Conservation (phyloP, 495 filamentous ascomycete species). For the Cercophora sp. region DNA sequence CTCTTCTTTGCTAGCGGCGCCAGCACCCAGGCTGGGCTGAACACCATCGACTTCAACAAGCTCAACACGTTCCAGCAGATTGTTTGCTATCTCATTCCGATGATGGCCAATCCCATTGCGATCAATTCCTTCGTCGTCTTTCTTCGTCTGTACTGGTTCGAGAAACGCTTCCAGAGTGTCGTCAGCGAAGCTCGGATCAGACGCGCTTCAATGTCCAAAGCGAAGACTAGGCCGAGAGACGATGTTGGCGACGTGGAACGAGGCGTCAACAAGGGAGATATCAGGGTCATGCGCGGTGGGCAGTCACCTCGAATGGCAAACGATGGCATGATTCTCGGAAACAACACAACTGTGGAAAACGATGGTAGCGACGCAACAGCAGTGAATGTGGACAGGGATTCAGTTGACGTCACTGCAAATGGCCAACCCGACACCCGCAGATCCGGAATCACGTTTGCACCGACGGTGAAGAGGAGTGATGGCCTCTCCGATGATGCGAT, state of each 20-base stretch:
- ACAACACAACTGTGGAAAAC: constrained; percentile 5
- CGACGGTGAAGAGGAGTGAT: constrained; percentile 52
- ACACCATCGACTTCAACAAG: constrained; percentile 45
- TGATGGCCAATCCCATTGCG: constrained; percentile 83
- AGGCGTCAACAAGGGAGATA: constrained; percentile 68
- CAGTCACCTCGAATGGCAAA: constrained; percentile 41
- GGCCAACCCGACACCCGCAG: constrained; percentile 21
- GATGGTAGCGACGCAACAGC: constrained; percentile 4
- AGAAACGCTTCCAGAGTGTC: constrained; percentile 74
- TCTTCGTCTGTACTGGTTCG: constrained; percentile 93
- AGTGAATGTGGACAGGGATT: not conserved
- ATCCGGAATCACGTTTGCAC: constrained; percentile 59
- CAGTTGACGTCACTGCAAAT: constrained; percentile 21
- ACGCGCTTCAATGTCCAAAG: constrained; percentile 43
- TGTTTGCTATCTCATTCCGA: constrained; percentile 63
- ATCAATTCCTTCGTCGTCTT: constrained; percentile 87
- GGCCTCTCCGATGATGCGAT: constrained; percentile 31
- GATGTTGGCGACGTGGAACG: constrained; percentile 54
- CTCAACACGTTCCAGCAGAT: constrained; percentile 80
- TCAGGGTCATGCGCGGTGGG: constrained; percentile 65
- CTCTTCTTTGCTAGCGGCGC: constrained; percentile 78
- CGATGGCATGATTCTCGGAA: constrained; percentile 40
- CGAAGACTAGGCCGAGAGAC: constrained; percentile 55
- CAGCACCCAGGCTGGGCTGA: constrained; percentile 82
- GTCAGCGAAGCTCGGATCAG: constrained; percentile 48